A percentile compares a stretch with the other conserved stretches of the same genome.
These are phyloP conservation scores for Hawksworthiomyces lignivorus DNA, from an alignment of 2,329 filamentous ascomycete genomes.

Conservation along the genomic window DNA sequence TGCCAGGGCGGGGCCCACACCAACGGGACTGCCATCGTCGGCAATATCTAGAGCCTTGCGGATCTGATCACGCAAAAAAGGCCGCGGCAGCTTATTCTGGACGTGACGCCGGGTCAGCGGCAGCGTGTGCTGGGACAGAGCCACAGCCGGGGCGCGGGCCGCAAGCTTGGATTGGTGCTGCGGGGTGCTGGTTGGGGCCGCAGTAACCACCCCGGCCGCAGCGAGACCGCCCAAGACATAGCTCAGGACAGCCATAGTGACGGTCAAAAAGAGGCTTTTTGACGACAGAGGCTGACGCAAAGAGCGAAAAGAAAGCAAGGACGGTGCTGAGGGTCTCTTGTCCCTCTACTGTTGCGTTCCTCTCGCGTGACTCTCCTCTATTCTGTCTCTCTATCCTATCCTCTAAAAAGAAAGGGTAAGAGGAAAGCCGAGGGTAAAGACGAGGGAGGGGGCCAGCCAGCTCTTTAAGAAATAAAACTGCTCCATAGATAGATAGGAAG, in stretches of 20 bases:
- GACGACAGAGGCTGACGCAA: too few relatives aligned
- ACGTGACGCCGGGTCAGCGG: constrained; percentile 3
- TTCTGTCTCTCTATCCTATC: background rate
- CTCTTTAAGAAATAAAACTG: too few relatives aligned
- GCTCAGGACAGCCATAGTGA: constrained; percentile 4
- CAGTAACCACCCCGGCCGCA: constrained; percentile 2
- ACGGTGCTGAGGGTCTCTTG: too few relatives aligned
- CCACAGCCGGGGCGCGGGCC: constrained; percentile 9
- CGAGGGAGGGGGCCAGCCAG: too few relatives aligned
- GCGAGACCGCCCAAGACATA: constrained; percentile 9
- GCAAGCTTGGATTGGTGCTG: background rate
- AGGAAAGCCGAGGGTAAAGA: too few relatives aligned
- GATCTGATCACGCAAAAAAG: background rate
- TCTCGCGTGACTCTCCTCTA: too few relatives aligned
- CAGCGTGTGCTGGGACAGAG: constrained; percentile 8
- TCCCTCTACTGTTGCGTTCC: too few relatives aligned
- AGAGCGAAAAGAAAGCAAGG: too few relatives aligned
- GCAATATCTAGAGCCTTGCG: background rate
- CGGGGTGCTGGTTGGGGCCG: background rate
- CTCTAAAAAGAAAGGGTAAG: background rate
- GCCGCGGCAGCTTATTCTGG: constrained; percentile 1
- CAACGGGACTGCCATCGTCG: constrained; percentile 1
- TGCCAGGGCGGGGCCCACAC: constrained; percentile 4
- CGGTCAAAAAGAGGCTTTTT: background rate
- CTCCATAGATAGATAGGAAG: too few relatives aligned